phyloP scores from a whole-genome alignment of 257 asterid species.

The Capsicum chinense region DNA sequence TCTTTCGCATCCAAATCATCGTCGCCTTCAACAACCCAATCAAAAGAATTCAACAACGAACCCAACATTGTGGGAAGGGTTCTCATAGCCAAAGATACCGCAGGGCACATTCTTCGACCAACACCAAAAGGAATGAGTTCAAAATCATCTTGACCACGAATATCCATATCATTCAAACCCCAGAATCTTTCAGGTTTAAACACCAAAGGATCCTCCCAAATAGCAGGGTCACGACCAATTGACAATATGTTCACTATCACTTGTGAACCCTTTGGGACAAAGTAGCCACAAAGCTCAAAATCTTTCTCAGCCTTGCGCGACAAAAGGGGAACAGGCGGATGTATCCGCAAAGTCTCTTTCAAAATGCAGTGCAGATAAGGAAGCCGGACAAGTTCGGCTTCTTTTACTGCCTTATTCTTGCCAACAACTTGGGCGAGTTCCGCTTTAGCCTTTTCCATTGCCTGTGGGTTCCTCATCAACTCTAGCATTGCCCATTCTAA shows the following conservation, averaged over 20 bases:
- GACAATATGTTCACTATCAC: constrained; percentile 68
- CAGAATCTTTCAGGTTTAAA: constrained; percentile 77
- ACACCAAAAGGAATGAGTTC: constrained; percentile 74
- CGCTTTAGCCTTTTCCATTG: constrained; percentile 55
- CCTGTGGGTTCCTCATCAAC: constrained; percentile 55
- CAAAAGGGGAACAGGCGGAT: constrained; percentile 72
- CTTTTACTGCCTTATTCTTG: constrained; percentile 51
- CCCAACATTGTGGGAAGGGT: neutral
- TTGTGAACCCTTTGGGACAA: constrained; percentile 56
- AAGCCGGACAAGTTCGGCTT: constrained; percentile 52
- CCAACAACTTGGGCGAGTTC: constrained; percentile 63
- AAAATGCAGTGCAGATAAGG: constrained; percentile 63
- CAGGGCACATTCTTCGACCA: constrained; percentile 48
- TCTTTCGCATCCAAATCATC: neutral
- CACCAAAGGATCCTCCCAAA: constrained; percentile 58
- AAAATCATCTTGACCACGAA: constrained; percentile 55
- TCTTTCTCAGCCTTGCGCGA: constrained; percentile 57
- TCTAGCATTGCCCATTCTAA: constrained; percentile 87
- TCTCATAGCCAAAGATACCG: constrained; percentile 5
- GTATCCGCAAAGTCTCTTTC: constrained; percentile 68
- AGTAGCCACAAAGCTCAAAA: constrained; percentile 52
- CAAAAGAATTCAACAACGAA: constrained; percentile 7
- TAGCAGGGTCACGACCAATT: constrained; percentile 59
- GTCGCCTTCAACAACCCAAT: neutral
- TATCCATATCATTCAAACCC: constrained; percentile 48